Evolutionary conservation across 352 stramenopile species (phyloP), one percentile per base, ranked within the genome.

Genomic region (Globisporangium polare): DNA sequence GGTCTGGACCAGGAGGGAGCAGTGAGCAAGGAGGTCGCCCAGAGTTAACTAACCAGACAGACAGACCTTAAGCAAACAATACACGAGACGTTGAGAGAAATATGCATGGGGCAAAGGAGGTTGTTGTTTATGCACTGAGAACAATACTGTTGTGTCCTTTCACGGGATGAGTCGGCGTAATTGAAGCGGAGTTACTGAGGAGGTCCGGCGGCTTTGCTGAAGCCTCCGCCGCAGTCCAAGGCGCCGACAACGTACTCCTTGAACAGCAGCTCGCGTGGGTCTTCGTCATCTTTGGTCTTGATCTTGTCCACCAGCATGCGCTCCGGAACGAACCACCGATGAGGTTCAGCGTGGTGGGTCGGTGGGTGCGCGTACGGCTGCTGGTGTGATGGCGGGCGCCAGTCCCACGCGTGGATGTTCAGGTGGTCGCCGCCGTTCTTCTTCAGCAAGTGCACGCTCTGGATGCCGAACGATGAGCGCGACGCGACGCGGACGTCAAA

Each of bases 341-440:
- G 24, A 2, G 45, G 68, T 5, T 63, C 41, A 5, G 50, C 12
- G n/a, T 45, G 24, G 20, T 70, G 57, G 46, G 18, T 33, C 20
- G 22, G 22, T 31, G 22, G 20, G 46, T 52, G 46, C 0, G 43
- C 5, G 33, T 39, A 39, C 15, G 33, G 33, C 33, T 39, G 33
- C 9, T 65, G 46, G 22, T 69, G 33, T 9, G 33, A 39, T 39
- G 33, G 33, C 33, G 33, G 9, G 33, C 9, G 33, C 78, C 80
- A 90, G 12, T 65, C 65, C 78, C 75, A 88, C 26, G 72, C 78
- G 51, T 79, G 73, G 20, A 69, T 63, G 43, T 88, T 77, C 5
- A 73, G 62, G 54, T 84, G 63, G 58, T 90, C 78, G 2, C 69
- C 62, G 17, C 72, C 69, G 43, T 76, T 78, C 51, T 79, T 76